These are phyloP conservation scores for Auriscalpium vulgare DNA, from an alignment of 768 basidiomycete genomes.

Conservation along the genomic window DNA sequence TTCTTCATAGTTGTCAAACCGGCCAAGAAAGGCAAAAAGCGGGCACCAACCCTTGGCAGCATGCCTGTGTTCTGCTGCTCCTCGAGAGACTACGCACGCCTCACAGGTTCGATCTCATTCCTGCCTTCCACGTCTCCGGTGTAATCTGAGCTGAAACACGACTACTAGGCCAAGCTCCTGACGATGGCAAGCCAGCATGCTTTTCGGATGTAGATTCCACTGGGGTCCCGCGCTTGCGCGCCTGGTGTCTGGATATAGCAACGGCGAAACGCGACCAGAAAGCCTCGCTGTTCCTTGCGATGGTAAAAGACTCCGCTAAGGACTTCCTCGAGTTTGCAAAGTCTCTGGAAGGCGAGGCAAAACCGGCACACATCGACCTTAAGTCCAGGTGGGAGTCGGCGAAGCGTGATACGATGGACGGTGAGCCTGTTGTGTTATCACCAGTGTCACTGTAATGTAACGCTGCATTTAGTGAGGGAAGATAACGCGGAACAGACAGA, in stretches of 20 bases:
- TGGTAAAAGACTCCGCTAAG: neutral
- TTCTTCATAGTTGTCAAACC: neutral
- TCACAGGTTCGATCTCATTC: neutral
- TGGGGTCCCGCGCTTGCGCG: neutral
- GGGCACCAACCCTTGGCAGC: neutral
- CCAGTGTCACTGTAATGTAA: neutral
- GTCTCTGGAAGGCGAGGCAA: neutral
- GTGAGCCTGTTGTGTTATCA: neutral
- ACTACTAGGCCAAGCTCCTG: neutral
- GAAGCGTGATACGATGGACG: neutral
- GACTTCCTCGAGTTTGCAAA: neutral
- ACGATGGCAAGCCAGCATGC: neutral
- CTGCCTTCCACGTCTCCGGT: neutral
- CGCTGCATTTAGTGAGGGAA: too few species aligned
- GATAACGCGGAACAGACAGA: too few species aligned
- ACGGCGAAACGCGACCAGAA: neutral
- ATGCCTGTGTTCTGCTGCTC: neutral
- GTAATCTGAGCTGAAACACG: neutral
- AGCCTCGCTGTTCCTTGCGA: neutral
- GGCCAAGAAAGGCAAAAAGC: too few species aligned
- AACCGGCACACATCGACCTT: neutral
- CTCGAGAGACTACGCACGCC: neutral
- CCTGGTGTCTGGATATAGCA: neutral
- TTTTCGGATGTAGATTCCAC: neutral
- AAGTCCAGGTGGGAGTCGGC: neutral